Base-by-base conservation (phyloP, 1,139 yeast genomes). In the Taiozyma sp. region DNA sequence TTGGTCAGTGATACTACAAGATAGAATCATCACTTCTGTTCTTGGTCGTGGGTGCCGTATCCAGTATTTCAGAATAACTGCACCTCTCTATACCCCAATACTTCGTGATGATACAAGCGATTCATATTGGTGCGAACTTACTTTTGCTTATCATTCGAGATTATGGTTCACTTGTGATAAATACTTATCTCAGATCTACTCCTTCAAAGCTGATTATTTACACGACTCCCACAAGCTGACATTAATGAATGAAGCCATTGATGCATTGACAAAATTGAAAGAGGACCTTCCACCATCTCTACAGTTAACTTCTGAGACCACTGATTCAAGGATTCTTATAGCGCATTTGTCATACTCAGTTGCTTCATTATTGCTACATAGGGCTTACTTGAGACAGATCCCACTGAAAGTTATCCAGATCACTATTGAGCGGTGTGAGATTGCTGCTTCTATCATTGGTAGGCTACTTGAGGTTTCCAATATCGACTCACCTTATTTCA, bases 121-220 rank as follows among this genome's bases (percentile, higher is more conserved):
- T 0, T 41, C 42, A 30, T 58, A 61, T 47, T 24, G 55, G 2
- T 42, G 53, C 14, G 69, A 66, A 37, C 39, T 60, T n/a, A 49
- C 57, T 2, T 66, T 65, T 44, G 53, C 65, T 29, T 62, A 57
- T 44, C 46, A 52, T 11, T 55, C 64, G 1, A 54, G 67, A 32
- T 45, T 65, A 11, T 63, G 63, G 63, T 66, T 64, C 46, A 62
- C 63, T 6, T 55, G 53, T 44, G 69, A 66, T 47, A 46, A 67
- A 28, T 65, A 62, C 42, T 56, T 60, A 14, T 67, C 64, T 48
- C 68, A 66, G 47, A 64, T 66, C 5, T 58, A 57, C 41, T 62
- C 68, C 0, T 56, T 59, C 14, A 60, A 62, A 41, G 61, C 61
- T 42, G 68, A 66, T 48, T 43, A 64, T 34, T 67, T 68, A 3